Percentiles rank a stretch among this genome's conserved stretches.
These are phyloP conservation scores for Candida mattraensis DNA, from an alignment of 805 yeast species.

Conservation along the genomic window DNA sequence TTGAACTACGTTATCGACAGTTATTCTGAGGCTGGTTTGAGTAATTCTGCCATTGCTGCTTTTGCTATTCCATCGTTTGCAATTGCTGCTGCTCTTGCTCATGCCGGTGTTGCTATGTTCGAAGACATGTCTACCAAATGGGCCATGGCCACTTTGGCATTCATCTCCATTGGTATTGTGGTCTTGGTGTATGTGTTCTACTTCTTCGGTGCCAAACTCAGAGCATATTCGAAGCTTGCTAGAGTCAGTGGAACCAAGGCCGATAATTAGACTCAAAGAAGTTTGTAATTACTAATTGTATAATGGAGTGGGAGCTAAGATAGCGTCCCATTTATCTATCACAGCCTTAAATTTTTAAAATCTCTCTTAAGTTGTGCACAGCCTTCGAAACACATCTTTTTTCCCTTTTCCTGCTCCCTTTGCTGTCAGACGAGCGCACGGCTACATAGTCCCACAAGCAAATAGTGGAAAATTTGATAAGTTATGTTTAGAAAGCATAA, in stretches of 20 bases:
- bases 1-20: slow-evolving; percentile 36
- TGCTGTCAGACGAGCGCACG: too few species aligned
- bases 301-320: too few species aligned
- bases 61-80: slow-evolving; percentile 38
- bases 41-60: slow-evolving; percentile 38
- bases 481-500: too few species aligned
- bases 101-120: slow-evolving; percentile 41
- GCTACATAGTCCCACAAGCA: too few species aligned
- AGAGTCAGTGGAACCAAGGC: slow-evolving; percentile 17
- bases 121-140: slow-evolving; percentile 36
- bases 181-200: slow-evolving; percentile 34
- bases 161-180: slow-evolving; percentile 34
- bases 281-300: too few species aligned
- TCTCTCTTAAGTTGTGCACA: too few species aligned
- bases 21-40: slow-evolving; percentile 34
- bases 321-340: too few species aligned
- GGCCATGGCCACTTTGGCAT: slow-evolving; percentile 36
- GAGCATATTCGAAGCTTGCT: slow-evolving; percentile 33
- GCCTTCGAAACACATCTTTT: too few species aligned
- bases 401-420: too few species aligned
- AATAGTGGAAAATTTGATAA: too few species aligned
- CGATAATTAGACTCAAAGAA: neutral
- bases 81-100: slow-evolving; percentile 37
- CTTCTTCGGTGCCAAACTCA: slow-evolving; percentile 34
- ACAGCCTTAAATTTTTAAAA: too few species aligned